phyloP scores from a whole-genome alignment of 345 rosid species.

The Cardamine resedifolia region DNA sequence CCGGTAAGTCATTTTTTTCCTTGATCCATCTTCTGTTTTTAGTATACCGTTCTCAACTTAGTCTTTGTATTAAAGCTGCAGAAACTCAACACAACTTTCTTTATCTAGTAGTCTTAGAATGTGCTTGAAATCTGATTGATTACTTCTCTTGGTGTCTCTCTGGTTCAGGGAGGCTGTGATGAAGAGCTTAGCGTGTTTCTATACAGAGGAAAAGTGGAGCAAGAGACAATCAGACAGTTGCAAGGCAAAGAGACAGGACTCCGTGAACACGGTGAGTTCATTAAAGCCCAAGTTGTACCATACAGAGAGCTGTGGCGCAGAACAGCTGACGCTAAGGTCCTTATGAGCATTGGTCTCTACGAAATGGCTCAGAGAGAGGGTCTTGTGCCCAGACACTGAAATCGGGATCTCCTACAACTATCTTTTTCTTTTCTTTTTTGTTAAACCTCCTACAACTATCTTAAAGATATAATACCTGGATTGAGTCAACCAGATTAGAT shows the following conservation, averaged over 20 bases:
- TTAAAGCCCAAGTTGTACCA: conserved; percentile 67
- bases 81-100: no score
- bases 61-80: no score
- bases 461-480: neutral
- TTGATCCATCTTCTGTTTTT: neutral
- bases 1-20: conserved; percentile 46
- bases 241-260: conserved; percentile 89
- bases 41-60: no score
- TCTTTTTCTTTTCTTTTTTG: no score
- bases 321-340: conserved; percentile 77
- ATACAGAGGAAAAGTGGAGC: conserved; percentile 58
- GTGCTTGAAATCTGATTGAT: neutral
- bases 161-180: conserved; percentile 83
- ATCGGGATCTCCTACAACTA: neutral
- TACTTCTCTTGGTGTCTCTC: conserved; percentile 1
- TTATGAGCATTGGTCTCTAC: conserved; percentile 65
- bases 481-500: neutral
- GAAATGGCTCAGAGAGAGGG: conserved; percentile 78
- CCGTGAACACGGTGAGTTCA: conserved; percentile 71
- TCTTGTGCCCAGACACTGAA: conserved; percentile 40
- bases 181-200: conserved; percentile 80
- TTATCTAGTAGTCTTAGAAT: no score
- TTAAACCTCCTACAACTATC: no score
- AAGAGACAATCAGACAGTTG: conserved; percentile 55
- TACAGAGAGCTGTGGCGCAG: conserved; percentile 68